Base-by-base conservation (phyloP, 352 stramenopile species). In the Phytophthora aleatoria region DNA sequence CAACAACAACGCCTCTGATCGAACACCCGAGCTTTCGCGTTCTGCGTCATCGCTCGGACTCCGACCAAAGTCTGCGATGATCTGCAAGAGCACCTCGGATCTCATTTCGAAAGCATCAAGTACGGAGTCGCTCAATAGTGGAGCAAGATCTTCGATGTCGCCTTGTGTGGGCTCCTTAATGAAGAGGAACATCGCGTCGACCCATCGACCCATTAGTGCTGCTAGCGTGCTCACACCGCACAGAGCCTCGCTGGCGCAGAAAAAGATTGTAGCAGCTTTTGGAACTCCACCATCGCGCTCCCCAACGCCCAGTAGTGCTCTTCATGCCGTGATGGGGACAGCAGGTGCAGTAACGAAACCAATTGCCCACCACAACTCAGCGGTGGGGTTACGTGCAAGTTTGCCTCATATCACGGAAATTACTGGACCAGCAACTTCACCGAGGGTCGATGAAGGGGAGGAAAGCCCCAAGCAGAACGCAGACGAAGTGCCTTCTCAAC, bases 61-160 rank as follows among this genome's bases (percentile, higher is more conserved):
- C 50, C 73, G 79, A 13, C 75, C 80, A 39, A 77, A 80, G 48
- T 86, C 80, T 44, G 80, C 77, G 24, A 63, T 69, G 50, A 58
- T 79, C 5, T 86, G 71, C 62, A 84, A 64, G 47, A 87, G 73
- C 66, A 74, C 76, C 12, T 52, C 73, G 1, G 68, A 74, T 3
- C 44, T 85, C 16, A 59, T 79, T 5, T 64, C 58, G 2, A 65
- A 54, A 16, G 61, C 44, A 13, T 33, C 57, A 6, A 15, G 24
- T 24, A n/a, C 12, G 8, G 50, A 54, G 0, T 45, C 45, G 2
- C 3, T 51, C 12, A 59, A 12, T 27, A 43, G 5, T 27, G 41
- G 20, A 12, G 6, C 24, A 9, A 53, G 10, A 16, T 36, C 35
- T 5, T 38, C 27, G 5, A 11, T 59, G 7, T 15, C 15, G 49